These are phyloP conservation scores for Aspergillus sojae DNA, from an alignment of 2,329 filamentous ascomycete genomes.

Conservation along the genomic window DNA sequence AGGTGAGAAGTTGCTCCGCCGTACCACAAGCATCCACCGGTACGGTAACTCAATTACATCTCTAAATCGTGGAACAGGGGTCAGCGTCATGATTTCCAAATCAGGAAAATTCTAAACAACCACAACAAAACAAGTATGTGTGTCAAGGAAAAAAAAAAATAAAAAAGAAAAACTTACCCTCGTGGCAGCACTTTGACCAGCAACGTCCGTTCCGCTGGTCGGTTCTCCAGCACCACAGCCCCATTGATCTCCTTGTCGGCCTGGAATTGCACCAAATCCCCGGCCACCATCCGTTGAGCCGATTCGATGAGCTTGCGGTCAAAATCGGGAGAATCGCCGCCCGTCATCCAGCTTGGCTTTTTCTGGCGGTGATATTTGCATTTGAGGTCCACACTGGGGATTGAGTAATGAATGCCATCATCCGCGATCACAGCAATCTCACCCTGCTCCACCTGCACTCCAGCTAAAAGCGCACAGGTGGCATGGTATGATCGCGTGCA, in stretches of 20 bases:
- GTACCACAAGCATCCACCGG: conserved; percentile 52
- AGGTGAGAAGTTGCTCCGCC: conserved; percentile 52
- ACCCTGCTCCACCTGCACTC: conserved; percentile 86
- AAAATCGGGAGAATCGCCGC: conserved; percentile 66
- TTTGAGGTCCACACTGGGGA: conserved; percentile 88
- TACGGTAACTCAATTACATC: conserved; percentile 65
- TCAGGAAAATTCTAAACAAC: conserved; percentile 16
- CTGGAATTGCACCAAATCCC: conserved; percentile 86
- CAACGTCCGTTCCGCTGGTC: conserved; percentile 71
- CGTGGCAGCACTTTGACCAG: conserved; percentile 82
- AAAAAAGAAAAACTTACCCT: conserved; percentile 61
- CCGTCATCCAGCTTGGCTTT: conserved; percentile 74
- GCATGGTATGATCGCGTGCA: conserved; percentile 92
- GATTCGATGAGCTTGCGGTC: conserved; percentile 69
- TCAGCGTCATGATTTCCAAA: conserved; percentile 20
- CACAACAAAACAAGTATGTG: neutral
- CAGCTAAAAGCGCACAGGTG: conserved; percentile 88
- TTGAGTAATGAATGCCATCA: conserved; percentile 88
- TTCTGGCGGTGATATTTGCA: conserved; percentile 93
- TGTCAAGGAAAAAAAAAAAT: conserved; percentile 6
- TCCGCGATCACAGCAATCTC: conserved; percentile 85
- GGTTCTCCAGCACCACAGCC: conserved; percentile 83
- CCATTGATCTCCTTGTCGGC: conserved; percentile 86
- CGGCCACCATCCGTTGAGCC: conserved; percentile 67
- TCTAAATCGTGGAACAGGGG: conserved; percentile 25